These are phyloP conservation scores for Hepatocystis sp. DNA, from an alignment of 169 alveolate species.

Conservation along the genomic window DNA sequence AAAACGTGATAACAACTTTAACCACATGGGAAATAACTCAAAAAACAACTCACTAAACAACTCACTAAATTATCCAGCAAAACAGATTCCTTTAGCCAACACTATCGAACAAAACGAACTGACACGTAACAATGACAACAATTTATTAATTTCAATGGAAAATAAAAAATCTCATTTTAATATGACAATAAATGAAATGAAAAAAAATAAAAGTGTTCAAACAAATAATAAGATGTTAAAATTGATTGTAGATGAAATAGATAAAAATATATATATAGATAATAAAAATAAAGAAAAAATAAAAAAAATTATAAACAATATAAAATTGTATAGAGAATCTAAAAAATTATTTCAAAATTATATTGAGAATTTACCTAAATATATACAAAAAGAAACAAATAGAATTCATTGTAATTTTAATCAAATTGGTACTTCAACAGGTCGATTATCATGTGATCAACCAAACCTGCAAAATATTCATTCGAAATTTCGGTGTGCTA, in stretches of 20 bases:
- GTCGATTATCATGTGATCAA: conserved; percentile 80
- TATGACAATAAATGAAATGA: conserved; percentile 67
- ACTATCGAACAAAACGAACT: too few species aligned
- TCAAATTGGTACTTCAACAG: conserved; percentile 84
- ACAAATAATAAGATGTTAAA: conserved; percentile 68
- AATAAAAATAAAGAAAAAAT: conserved; percentile 60
- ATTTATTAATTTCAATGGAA: too few species aligned
- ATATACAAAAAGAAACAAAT: conserved; percentile 72
- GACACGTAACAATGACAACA: too few species aligned
- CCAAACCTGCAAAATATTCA: conserved; percentile 83
- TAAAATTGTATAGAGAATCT: conserved; percentile 72
- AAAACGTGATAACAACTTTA: too few species aligned
- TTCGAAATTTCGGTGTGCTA: conserved; percentile 61
- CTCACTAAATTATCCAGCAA: too few species aligned
- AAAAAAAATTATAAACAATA: conserved; percentile 58
- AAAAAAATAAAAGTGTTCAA: conserved; percentile 26
- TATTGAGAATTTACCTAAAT: conserved; percentile 68
- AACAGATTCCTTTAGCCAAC: too few species aligned
- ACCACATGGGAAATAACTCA: too few species aligned
- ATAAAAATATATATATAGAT: conserved; percentile 14
- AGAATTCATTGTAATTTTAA: conserved; percentile 76
- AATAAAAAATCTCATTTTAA: conserved; percentile 2
- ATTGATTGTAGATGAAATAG: conserved; percentile 58
- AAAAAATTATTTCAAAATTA: conserved; percentile 68
- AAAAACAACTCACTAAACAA: too few species aligned